Evolutionary conservation across 129 eudicot genomes (phyloP).

Genomic region (Scalesia atractyloides): DNA sequence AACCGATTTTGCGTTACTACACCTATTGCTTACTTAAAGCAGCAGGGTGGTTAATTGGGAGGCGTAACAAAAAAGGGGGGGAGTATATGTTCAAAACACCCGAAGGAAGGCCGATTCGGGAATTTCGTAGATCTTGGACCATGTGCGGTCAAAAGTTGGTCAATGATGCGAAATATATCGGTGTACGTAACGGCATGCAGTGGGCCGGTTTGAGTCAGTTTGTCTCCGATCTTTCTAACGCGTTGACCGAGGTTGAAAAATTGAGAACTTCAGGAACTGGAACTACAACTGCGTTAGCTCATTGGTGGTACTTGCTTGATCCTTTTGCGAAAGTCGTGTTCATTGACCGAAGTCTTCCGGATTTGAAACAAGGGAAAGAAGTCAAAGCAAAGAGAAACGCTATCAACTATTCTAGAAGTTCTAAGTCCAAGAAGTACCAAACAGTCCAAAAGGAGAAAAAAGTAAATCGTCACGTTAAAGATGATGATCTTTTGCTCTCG

Average conservation of each 20-base stretch:
- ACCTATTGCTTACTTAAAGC: constrained; percentile 59
- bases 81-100: constrained; percentile 82
- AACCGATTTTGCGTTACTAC: constrained; percentile 71
- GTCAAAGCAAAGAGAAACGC: constrained; percentile 50
- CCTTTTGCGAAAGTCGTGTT: constrained; percentile 86
- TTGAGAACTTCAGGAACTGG: constrained; percentile 35
- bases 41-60: constrained; percentile 88
- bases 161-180: constrained; percentile 33
- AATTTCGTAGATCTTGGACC: constrained; percentile 78
- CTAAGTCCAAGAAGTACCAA: constrained; percentile 17
- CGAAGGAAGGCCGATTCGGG: constrained; percentile 84
- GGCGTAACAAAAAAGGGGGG: constrained; percentile 72
- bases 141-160: constrained; percentile 62
- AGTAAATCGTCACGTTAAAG: constrained; percentile 45
- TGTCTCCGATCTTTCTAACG: constrained; percentile 56
- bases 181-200: constrained; percentile 37
- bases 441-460: constrained; percentile 35
- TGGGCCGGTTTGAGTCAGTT: constrained; percentile 63
- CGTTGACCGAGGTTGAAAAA: constrained; percentile 50
- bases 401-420: constrained; percentile 21
- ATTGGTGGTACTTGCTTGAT: constrained; percentile 79
- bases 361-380: constrained; percentile 62
- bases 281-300: constrained; percentile 48
- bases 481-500: constrained; percentile 76
- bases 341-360: constrained; percentile 56